These are phyloP conservation scores for Pestalotiopsis sp. DNA, from an alignment of 2,329 filamentous ascomycete genomes.

Conservation along the genomic window DNA sequence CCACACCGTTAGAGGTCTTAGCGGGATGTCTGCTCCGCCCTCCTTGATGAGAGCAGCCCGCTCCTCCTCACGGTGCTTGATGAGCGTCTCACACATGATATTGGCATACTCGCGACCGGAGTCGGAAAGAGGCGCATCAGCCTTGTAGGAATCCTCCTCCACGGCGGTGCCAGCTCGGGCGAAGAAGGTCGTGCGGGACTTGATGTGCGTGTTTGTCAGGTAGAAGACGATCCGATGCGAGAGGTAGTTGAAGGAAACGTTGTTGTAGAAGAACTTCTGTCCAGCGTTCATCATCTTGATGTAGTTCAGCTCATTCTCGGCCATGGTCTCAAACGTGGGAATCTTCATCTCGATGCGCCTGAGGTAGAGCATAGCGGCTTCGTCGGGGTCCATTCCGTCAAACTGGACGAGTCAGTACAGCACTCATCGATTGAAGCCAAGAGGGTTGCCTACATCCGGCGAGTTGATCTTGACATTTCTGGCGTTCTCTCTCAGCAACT, in stretches of 20 bases:
- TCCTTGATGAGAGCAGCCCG: constrained; percentile 68
- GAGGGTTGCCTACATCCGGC: constrained; percentile 69
- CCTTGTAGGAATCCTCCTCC: constrained; percentile 91
- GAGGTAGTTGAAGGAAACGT: constrained; percentile 93
- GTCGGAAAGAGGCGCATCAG: constrained; percentile 81
- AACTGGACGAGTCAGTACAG: constrained; percentile 57
- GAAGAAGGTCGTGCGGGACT: constrained; percentile 91
- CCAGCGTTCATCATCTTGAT: constrained; percentile 99
- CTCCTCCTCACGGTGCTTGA: constrained; percentile 84
- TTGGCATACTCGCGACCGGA: constrained; percentile 80
- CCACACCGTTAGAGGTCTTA: constrained; percentile 89
- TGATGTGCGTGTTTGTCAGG: constrained; percentile 95
- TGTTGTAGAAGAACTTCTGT: constrained; percentile 91
- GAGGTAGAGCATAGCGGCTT: constrained; percentile 90
- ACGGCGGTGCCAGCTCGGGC: constrained; percentile 82
- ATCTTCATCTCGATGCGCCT: constrained; percentile 89
- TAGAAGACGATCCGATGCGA: constrained; percentile 98
- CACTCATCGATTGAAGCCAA: neutral
- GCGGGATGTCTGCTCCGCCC: constrained; percentile 67
- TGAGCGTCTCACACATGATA: constrained; percentile 82
- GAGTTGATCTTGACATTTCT: constrained; percentile 97
- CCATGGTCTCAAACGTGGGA: constrained; percentile 95
- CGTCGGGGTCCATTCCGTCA: constrained; percentile 85
- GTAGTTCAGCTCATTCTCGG: constrained; percentile 91
- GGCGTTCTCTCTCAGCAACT: constrained; percentile 94